A percentile compares a stretch with the other conserved stretches of the same genome.
Evolutionary conservation across 2,329 filamentous ascomycete species (phyloP).

Genomic region (Dactylellina sp.): DNA sequence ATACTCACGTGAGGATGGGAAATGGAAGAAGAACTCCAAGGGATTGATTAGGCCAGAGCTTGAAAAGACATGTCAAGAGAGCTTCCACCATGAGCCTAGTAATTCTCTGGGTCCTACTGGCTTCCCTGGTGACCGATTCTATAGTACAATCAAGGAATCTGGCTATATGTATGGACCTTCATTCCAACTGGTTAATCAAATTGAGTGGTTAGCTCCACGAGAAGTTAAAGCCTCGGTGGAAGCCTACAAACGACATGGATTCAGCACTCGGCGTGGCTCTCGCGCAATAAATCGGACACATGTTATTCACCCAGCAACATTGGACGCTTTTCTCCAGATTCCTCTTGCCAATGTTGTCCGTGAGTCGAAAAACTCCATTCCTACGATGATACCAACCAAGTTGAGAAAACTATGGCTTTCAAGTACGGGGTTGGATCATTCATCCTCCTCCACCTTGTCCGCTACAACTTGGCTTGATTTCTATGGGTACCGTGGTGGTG

Average conservation of each 20-base stretch:
- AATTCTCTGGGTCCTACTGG: not conserved
- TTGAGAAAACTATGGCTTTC: slow-evolving; percentile 29
- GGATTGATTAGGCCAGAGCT: slow-evolving; percentile 21
- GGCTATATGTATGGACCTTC: slow-evolving; percentile 64
- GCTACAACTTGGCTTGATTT: slow-evolving; percentile 9
- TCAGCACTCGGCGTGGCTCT: not conserved
- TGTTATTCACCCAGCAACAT: slow-evolving; percentile 66
- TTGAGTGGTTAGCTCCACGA: slow-evolving; percentile 48
- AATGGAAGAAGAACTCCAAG: slow-evolving; percentile 27
- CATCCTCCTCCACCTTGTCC: not conserved
- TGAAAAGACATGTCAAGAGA: not conserved
- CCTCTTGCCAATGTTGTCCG: slow-evolving; percentile 62
- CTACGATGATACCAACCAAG: slow-evolving; percentile 16
- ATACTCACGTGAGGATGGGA: slow-evolving; percentile 13
- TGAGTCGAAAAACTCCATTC: not conserved
- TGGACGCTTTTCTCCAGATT: slow-evolving; percentile 65
- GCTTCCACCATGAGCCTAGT: not conserved
- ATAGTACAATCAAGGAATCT: slow-evolving; percentile 62
- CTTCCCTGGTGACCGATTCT: slow-evolving; percentile 47
- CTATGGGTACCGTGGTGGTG: slow-evolving; percentile 26
- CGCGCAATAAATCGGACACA: slow-evolving; percentile 65
- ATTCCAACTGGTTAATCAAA: slow-evolving; percentile 62
- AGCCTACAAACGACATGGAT: not conserved
- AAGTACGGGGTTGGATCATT: slow-evolving; percentile 13
- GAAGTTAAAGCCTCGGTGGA: slow-evolving; percentile 3